Base-by-base conservation (phyloP, 2,329 filamentous ascomycete genomes). In the Xylariaceae sp. region DNA sequence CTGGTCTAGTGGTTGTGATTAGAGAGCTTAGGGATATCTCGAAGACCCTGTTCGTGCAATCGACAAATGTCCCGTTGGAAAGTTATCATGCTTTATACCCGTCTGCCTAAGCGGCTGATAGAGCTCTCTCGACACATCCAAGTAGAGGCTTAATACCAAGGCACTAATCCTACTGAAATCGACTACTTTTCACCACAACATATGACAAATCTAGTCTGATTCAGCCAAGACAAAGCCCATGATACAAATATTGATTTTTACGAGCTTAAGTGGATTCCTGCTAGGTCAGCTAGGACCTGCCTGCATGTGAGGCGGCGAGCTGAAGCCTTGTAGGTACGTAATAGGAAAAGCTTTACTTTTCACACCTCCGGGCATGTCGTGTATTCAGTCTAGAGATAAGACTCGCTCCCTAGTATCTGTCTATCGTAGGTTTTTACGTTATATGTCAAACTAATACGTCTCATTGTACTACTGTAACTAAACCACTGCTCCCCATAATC, bases 41-140 rank as follows among this genome's bases (percentile, higher is more conserved):
- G 1, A 16, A 19, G 14, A 24, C 24, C 1, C 2, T 36, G 11
- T 36, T 24, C 4, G 4, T 31, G 9, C 14, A n/a, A n/a, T n/a
- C n/a, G n/a, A n/a, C 11, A 37, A 3, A 21, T 29, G 44, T 44
- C 12, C 16, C 4, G 16, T 23, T 14, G 33, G 41, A 16, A 33
- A 34, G 6, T n/a, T 9, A 9, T 31, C 14, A 24, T 19, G 26
- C 24, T 53, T 53, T 53, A 53, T 53, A 53, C 14, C 14, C 11
- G 11, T 36, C 8, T n/a, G 9, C 24, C 19, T 31, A 39, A 14
- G 24, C 1, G 14, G 4, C 17, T 6, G 5, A 8, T 40, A 16
- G 17, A 17, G 14, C 11, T 46, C 9, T 2, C 33, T 29, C 12
- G 5, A 14, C 17, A 17, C 26, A 7, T 29, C 23, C 21, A 39